A percentile compares a stretch with the other conserved stretches of the same genome.
These are phyloP conservation scores for Parachlorella kessleri DNA, from an alignment of 139 green algal genomes.

Conservation along the genomic window DNA sequence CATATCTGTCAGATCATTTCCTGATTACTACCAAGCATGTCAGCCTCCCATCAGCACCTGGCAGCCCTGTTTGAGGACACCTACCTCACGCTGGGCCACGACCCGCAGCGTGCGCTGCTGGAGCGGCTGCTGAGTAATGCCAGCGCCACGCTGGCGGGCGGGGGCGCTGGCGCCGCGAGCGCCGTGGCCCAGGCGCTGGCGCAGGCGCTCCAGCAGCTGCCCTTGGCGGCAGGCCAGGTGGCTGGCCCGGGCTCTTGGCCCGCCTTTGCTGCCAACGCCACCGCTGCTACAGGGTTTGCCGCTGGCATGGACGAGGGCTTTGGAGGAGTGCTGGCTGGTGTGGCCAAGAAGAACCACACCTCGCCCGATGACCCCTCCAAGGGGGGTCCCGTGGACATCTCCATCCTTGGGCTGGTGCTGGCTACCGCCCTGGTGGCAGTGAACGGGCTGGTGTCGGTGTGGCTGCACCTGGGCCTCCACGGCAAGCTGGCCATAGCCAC, in stretches of 20 bases:
- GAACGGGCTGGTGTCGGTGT: constrained; percentile 40
- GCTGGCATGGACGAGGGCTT: too few relatives aligned
- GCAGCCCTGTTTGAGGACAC: background rate
- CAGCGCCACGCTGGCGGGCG: background rate
- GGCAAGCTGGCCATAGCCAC: constrained; percentile 32
- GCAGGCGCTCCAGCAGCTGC: background rate
- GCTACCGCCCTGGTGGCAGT: constrained; percentile 35
- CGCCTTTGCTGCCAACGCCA: too few relatives aligned
- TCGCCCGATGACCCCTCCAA: constrained; percentile 1
- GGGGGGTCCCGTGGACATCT: constrained; percentile 20
- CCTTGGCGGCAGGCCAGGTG: background rate
- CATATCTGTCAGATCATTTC: too few relatives aligned
- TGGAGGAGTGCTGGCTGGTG: too few relatives aligned
- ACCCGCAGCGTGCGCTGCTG: constrained; percentile 5
- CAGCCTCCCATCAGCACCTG: too few relatives aligned
- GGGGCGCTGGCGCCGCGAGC: background rate
- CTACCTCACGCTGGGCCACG: background rate
- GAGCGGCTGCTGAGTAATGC: constrained; percentile 17
- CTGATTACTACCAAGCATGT: too few relatives aligned
- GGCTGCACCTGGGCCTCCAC: constrained; percentile 49
- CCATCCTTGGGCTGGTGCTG: constrained; percentile 25
- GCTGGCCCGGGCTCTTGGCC: background rate
- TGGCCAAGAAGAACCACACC: background rate
- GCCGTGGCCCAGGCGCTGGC: background rate
- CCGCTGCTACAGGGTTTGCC: too few relatives aligned